Conservation (phyloP, 2,329 filamentous ascomycete genomes). For the Aspergillus pseudoterreus region DNA sequence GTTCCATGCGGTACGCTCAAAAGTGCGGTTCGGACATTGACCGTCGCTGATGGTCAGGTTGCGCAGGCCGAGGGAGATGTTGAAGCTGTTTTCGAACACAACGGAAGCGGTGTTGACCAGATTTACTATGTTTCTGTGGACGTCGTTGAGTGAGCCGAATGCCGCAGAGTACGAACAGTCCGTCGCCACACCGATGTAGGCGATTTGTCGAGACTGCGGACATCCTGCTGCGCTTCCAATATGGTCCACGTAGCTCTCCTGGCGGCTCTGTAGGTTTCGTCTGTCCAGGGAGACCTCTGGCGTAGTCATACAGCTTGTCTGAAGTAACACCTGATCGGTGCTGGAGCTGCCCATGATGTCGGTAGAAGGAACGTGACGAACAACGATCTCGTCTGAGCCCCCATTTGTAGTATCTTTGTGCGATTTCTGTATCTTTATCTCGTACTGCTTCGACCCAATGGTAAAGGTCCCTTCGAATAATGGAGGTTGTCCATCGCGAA, state of each 20-base stretch:
- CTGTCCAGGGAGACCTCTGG: not conserved
- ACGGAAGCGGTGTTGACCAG: slow-evolving; percentile 79
- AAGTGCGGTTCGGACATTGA: slow-evolving; percentile 65
- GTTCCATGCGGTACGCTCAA: slow-evolving; percentile 42
- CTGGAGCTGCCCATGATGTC: not conserved
- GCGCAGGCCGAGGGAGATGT: slow-evolving; percentile 80
- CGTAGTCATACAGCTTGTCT: not conserved
- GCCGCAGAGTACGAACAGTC: slow-evolving; percentile 78
- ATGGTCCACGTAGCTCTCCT: slow-evolving; percentile 51
- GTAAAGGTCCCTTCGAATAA: slow-evolving; percentile 6
- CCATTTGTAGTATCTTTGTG: not conserved
- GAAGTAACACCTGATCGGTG: not conserved
- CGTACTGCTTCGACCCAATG: slow-evolving; percentile 2
- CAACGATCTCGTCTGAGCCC: not conserved
- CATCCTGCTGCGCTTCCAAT: slow-evolving; percentile 80
- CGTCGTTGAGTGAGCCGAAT: slow-evolving; percentile 59
- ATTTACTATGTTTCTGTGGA: slow-evolving; percentile 33
- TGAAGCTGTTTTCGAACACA: slow-evolving; percentile 83
- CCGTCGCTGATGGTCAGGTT: slow-evolving; percentile 73
- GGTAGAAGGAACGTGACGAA: not conserved
- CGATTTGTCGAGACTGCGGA: slow-evolving; percentile 76
- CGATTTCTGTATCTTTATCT: slow-evolving; percentile 1
- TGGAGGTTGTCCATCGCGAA: not conserved
- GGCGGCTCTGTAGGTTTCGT: not conserved
- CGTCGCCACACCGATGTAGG: slow-evolving; percentile 79